Evolutionary conservation across 1,284 basidiomycete genomes (phyloP).

Genomic region (Waitea zeae): DNA sequence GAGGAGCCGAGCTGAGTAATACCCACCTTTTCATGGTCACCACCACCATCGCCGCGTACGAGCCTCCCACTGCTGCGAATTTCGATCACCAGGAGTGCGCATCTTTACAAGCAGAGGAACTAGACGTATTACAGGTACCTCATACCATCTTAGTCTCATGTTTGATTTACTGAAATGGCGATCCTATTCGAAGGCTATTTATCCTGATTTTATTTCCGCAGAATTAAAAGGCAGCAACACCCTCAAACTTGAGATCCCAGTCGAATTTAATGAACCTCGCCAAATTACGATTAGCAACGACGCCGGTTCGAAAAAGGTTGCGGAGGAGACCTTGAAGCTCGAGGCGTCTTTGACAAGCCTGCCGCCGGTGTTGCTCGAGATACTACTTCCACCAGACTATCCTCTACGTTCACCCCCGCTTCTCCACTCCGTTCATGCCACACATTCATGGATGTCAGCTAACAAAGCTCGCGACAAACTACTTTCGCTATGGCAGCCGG

Average conservation of each 20-base stretch:
- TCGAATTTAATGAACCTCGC: conserved; percentile 32
- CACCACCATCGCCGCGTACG: too few relatives aligned
- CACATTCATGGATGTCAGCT: conserved; percentile 40
- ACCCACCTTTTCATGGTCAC: too few relatives aligned
- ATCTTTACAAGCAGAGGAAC: conserved; percentile 19
- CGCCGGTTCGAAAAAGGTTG: conserved; percentile 6
- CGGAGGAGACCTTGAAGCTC: neutral
- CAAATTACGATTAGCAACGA: conserved; percentile 19
- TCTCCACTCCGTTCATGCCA: conserved; percentile 34
- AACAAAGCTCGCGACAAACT: conserved; percentile 17
- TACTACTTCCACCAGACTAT: conserved; percentile 38
- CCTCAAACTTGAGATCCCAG: conserved; percentile 40
- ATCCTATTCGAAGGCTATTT: conserved; percentile 41
- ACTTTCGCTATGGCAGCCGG: conserved; percentile 35
- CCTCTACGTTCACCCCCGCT: conserved; percentile 33
- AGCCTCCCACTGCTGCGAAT: too few relatives aligned
- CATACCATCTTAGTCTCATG: neutral
- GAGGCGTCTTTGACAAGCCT: conserved; percentile 24
- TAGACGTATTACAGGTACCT: conserved; percentile 39
- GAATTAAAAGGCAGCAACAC: conserved; percentile 15
- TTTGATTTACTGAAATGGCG: conserved; percentile 2
- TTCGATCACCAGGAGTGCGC: conserved; percentile 10
- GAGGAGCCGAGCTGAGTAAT: too few relatives aligned
- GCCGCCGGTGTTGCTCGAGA: conserved; percentile 41
- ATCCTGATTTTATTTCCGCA: conserved; percentile 44